Percentiles rank a stretch among this genome's conserved stretches.
These are phyloP conservation scores for Calonectria fujianensis DNA, from an alignment of 2,329 filamentous ascomycete species.

Conservation along the genomic window DNA sequence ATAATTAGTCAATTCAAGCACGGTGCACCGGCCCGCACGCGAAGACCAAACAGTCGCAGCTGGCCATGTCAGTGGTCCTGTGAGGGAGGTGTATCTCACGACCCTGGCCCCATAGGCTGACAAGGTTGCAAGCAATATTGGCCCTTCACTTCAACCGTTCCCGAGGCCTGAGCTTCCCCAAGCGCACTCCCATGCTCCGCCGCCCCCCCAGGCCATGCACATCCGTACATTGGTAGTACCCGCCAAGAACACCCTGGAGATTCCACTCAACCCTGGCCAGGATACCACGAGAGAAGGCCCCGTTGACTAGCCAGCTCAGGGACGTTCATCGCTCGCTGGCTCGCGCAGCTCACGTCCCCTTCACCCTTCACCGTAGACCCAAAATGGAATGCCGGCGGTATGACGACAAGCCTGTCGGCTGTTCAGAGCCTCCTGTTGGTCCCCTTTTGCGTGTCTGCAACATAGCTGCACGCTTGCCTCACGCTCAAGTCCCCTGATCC, in stretches of 20 bases:
- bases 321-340: slow-evolving; percentile 24
- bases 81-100: slow-evolving; percentile 44
- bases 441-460: slow-evolving; percentile 7
- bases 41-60: slow-evolving; percentile 44
- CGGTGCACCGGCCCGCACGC: slow-evolving; percentile 55
- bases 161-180: slow-evolving; percentile 45
- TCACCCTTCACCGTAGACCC: slow-evolving; percentile 32
- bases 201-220: slow-evolving; percentile 18
- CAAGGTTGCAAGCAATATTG: slow-evolving; percentile 54
- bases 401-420: background rate
- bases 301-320: slow-evolving; percentile 17
- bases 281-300: slow-evolving; percentile 9
- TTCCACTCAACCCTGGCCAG: slow-evolving; percentile 19
- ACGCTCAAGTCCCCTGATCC: slow-evolving; percentile 3
- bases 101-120: slow-evolving; percentile 54
- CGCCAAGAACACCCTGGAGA: slow-evolving; percentile 32
- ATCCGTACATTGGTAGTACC: slow-evolving; percentile 22
- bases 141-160: slow-evolving; percentile 32
- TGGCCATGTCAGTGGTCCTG: slow-evolving; percentile 25
- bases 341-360: slow-evolving; percentile 2
- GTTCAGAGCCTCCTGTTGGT: slow-evolving; percentile 17
- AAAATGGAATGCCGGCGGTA: slow-evolving; percentile 37
- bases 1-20: slow-evolving; percentile 53
- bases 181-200: slow-evolving; percentile 25
- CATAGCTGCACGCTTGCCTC: slow-evolving; percentile 1